Percentiles rank a stretch among this genome's conserved stretches.
phyloP scores from a whole-genome alignment of 2,329 filamentous ascomycete genomes.

The Fusarium avenaceum region DNA sequence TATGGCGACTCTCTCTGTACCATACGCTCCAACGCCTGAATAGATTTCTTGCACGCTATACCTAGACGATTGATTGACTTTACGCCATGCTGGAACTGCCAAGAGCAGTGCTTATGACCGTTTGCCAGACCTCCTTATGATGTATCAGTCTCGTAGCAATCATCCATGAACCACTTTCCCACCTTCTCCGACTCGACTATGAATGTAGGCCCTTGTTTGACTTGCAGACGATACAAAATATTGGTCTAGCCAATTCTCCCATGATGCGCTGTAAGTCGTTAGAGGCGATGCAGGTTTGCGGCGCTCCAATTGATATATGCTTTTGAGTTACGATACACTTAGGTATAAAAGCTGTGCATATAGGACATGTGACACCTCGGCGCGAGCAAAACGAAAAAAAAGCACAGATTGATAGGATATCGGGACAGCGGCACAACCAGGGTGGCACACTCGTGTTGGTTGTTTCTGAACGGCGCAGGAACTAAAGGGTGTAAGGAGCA shows the following conservation, averaged over 20 bases:
- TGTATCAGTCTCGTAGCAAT: neutral
- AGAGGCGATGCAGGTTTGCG: neutral
- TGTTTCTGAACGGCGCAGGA: neutral
- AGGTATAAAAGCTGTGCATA: neutral
- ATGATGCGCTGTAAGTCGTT: neutral
- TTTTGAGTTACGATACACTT: neutral
- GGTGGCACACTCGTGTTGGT: slow-evolving; percentile 6
- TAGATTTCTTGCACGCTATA: slow-evolving; percentile 48
- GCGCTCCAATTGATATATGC: neutral
- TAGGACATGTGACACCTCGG: slow-evolving; percentile 27
- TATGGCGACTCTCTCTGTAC: slow-evolving; percentile 48
- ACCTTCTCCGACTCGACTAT: neutral
- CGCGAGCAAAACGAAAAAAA: slow-evolving; percentile 1
- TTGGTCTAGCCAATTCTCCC: neutral
- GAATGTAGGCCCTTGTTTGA: neutral
- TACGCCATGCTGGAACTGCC: neutral
- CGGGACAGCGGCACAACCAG: slow-evolving; percentile 16
- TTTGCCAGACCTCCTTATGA: neutral
- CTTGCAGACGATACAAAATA: neutral
- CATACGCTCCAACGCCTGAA: slow-evolving; percentile 53
- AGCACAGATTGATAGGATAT: slow-evolving; percentile 1
- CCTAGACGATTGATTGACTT: slow-evolving; percentile 25
- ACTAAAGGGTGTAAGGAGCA: neutral
- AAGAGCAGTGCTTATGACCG: neutral
- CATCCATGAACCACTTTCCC: neutral